Base-by-base conservation (phyloP, 306 rosid genomes). In the Cicer bijugum region DNA sequence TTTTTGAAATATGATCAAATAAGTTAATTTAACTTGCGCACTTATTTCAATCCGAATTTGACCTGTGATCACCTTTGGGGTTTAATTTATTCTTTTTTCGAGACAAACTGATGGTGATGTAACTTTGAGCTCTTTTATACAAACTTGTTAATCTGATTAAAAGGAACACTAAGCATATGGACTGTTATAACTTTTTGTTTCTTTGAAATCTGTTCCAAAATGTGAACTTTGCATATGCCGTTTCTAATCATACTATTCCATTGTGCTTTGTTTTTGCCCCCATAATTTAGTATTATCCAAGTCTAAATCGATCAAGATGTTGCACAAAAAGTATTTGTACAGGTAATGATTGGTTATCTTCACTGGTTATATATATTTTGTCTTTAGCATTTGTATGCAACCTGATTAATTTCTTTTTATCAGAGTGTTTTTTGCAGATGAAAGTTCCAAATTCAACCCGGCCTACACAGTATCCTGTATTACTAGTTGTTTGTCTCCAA, bases 351-450 rank as follows among this genome's bases (percentile, higher is more conserved):
- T 50, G 77, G 74, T 55, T 56, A 9, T 40, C 57, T 76, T 75
- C 37, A 11, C 39, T 35, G 42, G 59, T 67, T 51, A 45, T 67
- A 16, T 67, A 43, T 68, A 42, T 75, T 47, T 51, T 67, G 16
- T 56, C 35, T 14, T 52, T 65, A 33, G 72, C 58, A 57, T 64
- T 70, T 63, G 16, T 50, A 58, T 52, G 50, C 38, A 39, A 66
- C 42, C 80, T 87, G 81, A 86, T 73, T 75, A 47, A 20, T 55
- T 85, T 82, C 81, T 62, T 71, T 79, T 71, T 23, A 51, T 74
- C 92, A 95, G 99, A 95, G 84, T 95, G 99, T 76, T 95, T 95
- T 86, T 82, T 95, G 85, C 97, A 95, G 93, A 95, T 95, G 99
- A 95, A 90, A 88, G 99, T 95, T 78, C 99, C 99, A 55, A 95